phyloP scores from a whole-genome alignment of 306 rosid genomes.

The Trichosanthes cucumerina region DNA sequence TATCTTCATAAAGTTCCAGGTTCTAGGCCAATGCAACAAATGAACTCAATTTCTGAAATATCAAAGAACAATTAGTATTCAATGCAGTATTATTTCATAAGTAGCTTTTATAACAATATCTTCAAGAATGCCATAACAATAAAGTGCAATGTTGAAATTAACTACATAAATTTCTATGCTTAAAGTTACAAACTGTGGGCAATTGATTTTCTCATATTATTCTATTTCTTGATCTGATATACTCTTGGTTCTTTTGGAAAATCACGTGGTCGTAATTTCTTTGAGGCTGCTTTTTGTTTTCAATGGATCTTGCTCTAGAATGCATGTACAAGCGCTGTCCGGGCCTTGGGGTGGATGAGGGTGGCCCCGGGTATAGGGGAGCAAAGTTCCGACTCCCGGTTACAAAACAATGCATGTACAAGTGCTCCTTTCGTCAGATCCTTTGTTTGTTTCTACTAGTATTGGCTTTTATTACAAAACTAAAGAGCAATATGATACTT shows the following conservation, averaged over 20 bases:
- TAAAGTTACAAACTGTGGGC: background rate
- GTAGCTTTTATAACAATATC: background rate
- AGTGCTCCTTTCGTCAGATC: background rate
- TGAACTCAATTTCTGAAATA: background rate
- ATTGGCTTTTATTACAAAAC: background rate
- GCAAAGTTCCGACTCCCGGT: no score
- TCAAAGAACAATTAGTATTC: background rate
- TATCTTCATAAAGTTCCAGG: background rate
- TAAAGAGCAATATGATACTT: background rate
- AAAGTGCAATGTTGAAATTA: background rate
- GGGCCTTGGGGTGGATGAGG: no score
- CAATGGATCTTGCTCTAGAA: background rate
- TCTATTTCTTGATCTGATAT: background rate
- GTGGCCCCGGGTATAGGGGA: no score
- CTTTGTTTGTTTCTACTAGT: background rate
- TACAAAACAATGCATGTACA: background rate
- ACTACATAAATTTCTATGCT: background rate
- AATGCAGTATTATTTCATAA: background rate
- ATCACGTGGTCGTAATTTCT: background rate
- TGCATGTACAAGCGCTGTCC: no score
- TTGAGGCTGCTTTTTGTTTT: background rate
- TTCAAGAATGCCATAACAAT: background rate
- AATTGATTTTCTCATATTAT: background rate
- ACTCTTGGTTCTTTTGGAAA: background rate
- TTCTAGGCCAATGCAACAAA: background rate